These are phyloP conservation scores for Alloteropsis semialata DNA, from an alignment of 176 grass and related monocot genomes.

Conservation along the genomic window DNA sequence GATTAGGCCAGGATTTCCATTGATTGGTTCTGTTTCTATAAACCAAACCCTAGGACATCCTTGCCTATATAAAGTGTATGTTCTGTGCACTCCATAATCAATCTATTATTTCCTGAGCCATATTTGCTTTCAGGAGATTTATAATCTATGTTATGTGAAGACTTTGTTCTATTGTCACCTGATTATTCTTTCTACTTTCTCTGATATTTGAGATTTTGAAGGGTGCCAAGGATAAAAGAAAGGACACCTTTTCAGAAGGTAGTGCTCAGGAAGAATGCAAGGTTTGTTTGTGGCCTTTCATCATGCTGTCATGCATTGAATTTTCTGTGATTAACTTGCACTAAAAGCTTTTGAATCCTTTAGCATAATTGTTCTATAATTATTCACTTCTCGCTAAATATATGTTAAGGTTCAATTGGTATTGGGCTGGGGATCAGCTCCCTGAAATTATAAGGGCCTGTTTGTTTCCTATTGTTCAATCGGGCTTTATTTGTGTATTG, in stretches of 20 bases:
- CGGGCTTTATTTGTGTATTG: not conserved
- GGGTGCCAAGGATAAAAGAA: slow-evolving; percentile 63
- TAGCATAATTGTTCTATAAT: too few relatives aligned
- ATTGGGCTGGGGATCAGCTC: not conserved
- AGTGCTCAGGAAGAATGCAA: slow-evolving; percentile 71
- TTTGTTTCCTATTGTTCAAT: not conserved
- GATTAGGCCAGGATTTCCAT: too few relatives aligned
- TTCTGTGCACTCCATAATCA: too few relatives aligned
- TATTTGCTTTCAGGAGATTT: too few relatives aligned
- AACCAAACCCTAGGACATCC: too few relatives aligned
- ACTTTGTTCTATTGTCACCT: slow-evolving; percentile 23
- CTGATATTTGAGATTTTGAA: slow-evolving; percentile 32
- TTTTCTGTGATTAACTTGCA: slow-evolving; percentile 10
- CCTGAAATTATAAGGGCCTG: not conserved
- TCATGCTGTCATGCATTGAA: not conserved
- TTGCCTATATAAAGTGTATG: too few relatives aligned
- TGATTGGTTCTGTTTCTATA: too few relatives aligned
- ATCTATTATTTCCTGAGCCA: too few relatives aligned
- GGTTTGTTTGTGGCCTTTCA: slow-evolving; percentile 40
- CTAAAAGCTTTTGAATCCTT: not conserved
- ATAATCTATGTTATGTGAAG: slow-evolving; percentile 9
- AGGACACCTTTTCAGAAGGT: slow-evolving; percentile 44
- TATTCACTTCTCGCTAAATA: not conserved
- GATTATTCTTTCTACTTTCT: slow-evolving; percentile 36
- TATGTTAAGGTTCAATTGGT: not conserved